A percentile compares a stretch with the other conserved stretches of the same genome.
phyloP scores from a whole-genome alignment of 2,329 filamentous ascomycete species.

The Myriosclerotinia curreyana region DNA sequence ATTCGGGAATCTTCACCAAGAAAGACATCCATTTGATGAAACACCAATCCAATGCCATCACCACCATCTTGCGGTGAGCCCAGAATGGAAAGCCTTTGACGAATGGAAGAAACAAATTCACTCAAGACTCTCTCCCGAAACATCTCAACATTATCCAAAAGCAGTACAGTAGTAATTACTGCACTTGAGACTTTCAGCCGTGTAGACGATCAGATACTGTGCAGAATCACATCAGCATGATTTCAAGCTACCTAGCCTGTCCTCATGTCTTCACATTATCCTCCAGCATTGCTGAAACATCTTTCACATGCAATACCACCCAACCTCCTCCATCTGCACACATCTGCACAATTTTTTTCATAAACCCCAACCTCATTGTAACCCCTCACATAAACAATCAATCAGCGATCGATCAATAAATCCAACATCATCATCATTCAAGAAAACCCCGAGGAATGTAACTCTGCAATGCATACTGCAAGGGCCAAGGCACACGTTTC shows the following conservation, averaged over 20 bases:
- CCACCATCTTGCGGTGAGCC: background rate
- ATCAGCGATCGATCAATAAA: background rate
- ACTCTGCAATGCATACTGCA: slow-evolving; percentile 16
- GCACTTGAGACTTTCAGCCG: background rate
- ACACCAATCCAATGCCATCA: background rate
- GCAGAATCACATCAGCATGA: too few species aligned
- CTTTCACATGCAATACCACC: slow-evolving; percentile 12
- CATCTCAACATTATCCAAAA: background rate
- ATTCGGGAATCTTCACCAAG: background rate
- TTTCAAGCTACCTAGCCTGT: too few species aligned
- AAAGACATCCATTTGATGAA: background rate
- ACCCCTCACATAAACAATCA: slow-evolving; percentile 19
- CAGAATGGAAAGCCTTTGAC: background rate
- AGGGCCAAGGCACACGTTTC: background rate
- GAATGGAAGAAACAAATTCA: background rate
- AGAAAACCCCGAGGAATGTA: slow-evolving; percentile 3
- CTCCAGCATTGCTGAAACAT: slow-evolving; percentile 3
- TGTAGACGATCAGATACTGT: background rate
- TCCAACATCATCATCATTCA: background rate
- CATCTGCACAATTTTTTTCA: slow-evolving; percentile 7
- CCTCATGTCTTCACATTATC: background rate
- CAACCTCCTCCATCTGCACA: slow-evolving; percentile 14
- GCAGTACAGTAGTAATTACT: background rate
- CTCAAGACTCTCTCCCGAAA: background rate
- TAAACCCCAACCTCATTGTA: slow-evolving; percentile 1